Evolutionary conservation across 1,284 basidiomycete species (phyloP), one percentile per base, ranked within the genome.

Genomic region (Trichosporon ovoides): DNA sequence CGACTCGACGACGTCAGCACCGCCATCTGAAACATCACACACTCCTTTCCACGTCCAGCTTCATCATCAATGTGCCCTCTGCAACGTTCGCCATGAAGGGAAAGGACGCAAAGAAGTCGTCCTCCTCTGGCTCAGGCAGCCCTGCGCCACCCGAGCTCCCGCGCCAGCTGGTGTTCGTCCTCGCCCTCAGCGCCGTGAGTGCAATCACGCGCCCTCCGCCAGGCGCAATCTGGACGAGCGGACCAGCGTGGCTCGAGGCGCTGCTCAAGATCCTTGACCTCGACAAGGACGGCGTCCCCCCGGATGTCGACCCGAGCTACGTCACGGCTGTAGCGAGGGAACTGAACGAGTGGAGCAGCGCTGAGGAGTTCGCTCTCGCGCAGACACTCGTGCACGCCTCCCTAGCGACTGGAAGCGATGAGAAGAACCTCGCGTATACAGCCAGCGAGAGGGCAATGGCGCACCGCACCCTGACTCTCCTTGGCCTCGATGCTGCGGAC

Each of bases 371-470:
- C 2, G 57, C 67, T 1, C 68, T 75, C 28, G 71, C 66, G 3
- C 66, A 66, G 11, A 50, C 69, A 10, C 57, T 74, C 2, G 58
- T 74, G 10, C 72, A 74, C 53, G 72, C 71, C 7, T 68, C 68
- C 51, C 62, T 76, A 34, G 70, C 70, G 24, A 46, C 55, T 3
- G 60, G 62, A 16, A 59, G 65, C 37, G 58, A 66, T 31, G 66
- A 68, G 28, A 61, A 67, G 35, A 52, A 43, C 3, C 55, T 76
- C 9, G 60, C 61, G 36, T 80, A 80, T 55, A 74, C 77, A 0
- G 76, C 80, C 1, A 58, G 76, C 3, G 68, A 72, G 5, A 70
- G 77, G 5, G 72, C 74, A 0, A 66, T 77, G 46, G 64, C 72
- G 7, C 68, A 76, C 43, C 60, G 66, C 5, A 71, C 79, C 0